A percentile compares a stretch with the other conserved stretches of the same genome.
Evolutionary conservation across 768 basidiomycete species (phyloP).

Genomic region (Phlebiopsis flavidoalba): DNA sequence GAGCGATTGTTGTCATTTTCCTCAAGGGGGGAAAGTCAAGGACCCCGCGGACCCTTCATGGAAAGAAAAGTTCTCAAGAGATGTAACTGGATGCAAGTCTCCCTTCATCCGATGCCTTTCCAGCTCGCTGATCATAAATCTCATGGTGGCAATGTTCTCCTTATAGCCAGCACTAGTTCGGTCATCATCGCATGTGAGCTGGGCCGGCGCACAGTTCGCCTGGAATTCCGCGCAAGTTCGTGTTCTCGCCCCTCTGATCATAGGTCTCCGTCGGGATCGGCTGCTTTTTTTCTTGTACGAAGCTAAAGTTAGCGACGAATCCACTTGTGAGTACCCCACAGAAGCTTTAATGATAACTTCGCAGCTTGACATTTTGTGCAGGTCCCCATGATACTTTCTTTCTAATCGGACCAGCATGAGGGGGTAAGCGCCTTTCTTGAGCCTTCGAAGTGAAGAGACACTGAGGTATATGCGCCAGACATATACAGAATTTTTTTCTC

Average conservation of each 20-base stretch:
- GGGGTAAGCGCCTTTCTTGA: no score
- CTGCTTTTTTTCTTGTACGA: constrained; percentile 13
- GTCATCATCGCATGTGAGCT: constrained; percentile 32
- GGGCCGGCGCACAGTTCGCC: constrained; percentile 33
- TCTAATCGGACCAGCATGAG: no score
- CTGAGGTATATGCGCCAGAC: no score
- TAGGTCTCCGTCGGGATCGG: constrained; percentile 29
- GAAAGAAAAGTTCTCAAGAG: constrained; percentile 13
- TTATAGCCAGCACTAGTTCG: constrained; percentile 26
- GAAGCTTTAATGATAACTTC: no score
- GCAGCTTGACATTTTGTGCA: no score
- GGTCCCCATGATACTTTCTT: no score
- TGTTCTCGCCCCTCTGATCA: constrained; percentile 34
- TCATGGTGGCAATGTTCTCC: constrained; percentile 30
- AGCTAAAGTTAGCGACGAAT: constrained; percentile 10
- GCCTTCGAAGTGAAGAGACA: no score
- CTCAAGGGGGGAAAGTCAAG: constrained; percentile 8
- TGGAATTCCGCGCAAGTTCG: constrained; percentile 34
- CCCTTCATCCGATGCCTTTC: neutral
- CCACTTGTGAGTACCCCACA: no score
- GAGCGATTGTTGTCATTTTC: constrained; percentile 12
- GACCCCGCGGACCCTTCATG: constrained; percentile 16
- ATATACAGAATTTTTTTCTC: no score
- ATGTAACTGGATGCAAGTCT: constrained; percentile 27
- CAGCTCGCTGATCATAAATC: neutral